Conservation (phyloP, 1,284 basidiomycete species). For the Rhodotorula sp. region DNA sequence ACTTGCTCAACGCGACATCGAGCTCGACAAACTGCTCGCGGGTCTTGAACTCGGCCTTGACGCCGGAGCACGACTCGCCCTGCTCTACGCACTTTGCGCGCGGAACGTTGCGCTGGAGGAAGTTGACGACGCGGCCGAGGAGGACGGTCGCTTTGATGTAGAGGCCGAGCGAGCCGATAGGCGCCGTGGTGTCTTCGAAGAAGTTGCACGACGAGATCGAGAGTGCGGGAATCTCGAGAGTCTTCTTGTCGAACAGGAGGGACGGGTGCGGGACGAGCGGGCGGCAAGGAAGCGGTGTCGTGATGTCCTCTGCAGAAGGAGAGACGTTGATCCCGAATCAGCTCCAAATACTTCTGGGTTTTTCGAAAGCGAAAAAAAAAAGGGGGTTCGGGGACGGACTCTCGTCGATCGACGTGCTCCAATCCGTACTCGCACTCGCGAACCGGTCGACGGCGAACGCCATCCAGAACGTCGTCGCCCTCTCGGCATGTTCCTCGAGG, state of each 20-base stretch:
- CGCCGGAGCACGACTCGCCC: constrained; percentile 8
- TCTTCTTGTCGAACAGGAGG: constrained; percentile 17
- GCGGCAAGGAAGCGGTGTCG: constrained; percentile 31
- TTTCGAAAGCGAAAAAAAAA: too few species aligned
- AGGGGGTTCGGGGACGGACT: too few species aligned
- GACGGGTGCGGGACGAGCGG: constrained; percentile 8
- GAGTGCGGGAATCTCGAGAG: constrained; percentile 20
- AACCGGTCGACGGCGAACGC: constrained; percentile 40
- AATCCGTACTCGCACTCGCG: constrained; percentile 32
- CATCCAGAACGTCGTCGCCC: constrained; percentile 35
- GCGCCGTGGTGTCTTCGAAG: constrained; percentile 18
- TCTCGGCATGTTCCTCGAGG: constrained; percentile 32
- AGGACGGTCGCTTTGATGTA: constrained; percentile 37
- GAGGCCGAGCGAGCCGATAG: constrained; percentile 31
- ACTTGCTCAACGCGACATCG: constrained; percentile 30
- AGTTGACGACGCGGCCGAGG: constrained; percentile 38
- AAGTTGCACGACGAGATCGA: constrained; percentile 21
- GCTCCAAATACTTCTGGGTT: too few species aligned
- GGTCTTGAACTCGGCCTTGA: constrained; percentile 16
- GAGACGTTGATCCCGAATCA: too few species aligned
- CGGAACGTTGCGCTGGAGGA: constrained; percentile 29
- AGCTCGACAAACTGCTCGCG: constrained; percentile 30
- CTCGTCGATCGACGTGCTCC: constrained; percentile 34
- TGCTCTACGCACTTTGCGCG: constrained; percentile 5
- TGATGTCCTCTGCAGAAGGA: constrained; percentile 25